Evolutionary conservation across 441 rosid genomes (phyloP), one percentile per base, ranked within the genome.

Genomic region (Populus hybrid): DNA sequence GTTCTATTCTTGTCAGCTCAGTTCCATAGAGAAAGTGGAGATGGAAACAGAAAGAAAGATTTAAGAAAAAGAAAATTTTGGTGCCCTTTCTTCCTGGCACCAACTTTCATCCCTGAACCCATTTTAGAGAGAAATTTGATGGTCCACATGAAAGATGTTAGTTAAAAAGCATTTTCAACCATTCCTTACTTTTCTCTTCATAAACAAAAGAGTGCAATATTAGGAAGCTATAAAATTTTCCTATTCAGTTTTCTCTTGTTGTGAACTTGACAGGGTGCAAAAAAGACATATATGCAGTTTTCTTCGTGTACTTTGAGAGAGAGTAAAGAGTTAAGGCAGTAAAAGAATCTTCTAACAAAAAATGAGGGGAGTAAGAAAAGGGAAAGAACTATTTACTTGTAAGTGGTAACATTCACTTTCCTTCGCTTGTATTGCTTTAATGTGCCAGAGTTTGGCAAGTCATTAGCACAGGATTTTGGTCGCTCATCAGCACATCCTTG

Each of bases 361-460:
- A 30, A 30, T 30, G 32, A 30, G 32, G 32, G 32, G 32, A 30
- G 32, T 30, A 30, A 30, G 32, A 30, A 30, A 30, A 35, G 32
- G 75, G 69, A 77, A 68, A 10, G 59, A 34, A 70, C 19, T 76
- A 61, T 81, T 81, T 86, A 91, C 94, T 72, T 83, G 83, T 76
- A 76, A 75, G 79, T 78, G 74, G 78, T 30, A 71, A 64, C 74
- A 42, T 79, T 64, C 66, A 76, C 70, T 76, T 85, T 83, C 89
- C 86, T 88, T 79, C 84, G 85, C 80, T 90, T 91, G 53, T 18
- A 26, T 78, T 82, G 82, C 80, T 79, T 81, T 81, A 74, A 81
- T 14, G 78, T 81, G 76, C 32, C 34, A 69, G 78, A 73, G 75
- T 77, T 85, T 61, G 76, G 76, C 38, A 77, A 83, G 78, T 82